Base-by-base conservation (phyloP, 306 rosid species). In the Erythrophleum fordii region DNA sequence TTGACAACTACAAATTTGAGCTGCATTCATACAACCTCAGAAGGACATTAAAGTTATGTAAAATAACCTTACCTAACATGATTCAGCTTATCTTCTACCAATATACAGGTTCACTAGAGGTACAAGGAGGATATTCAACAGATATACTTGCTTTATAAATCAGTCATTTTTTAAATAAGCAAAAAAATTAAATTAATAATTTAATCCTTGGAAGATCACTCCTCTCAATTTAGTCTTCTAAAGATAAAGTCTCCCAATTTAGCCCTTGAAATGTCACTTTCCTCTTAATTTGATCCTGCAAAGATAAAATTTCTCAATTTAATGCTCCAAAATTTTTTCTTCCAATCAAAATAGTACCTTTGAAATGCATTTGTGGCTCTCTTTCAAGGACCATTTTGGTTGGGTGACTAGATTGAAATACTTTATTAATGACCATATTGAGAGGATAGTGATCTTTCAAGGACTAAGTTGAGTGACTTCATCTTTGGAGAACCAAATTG, bases 21-120 rank as follows among this genome's bases (percentile, higher is more conserved):
- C 22, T 26, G 78, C 77, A 25, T 17, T 46, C n/a, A 75, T 35
- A 28, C 45, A 41, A 44, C 59, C 16, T 25, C 29, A 37, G 22
- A 22, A 48, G 64, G 71, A 75, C 64, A 44, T 69, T 58, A 58
- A 11, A 58, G 35, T 29, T 48, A 75, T 34, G 72, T 34, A 79
- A 35, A 39, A 69, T 76, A 34, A 59, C 35, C 72, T 48, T 12
- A 61, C 69, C 16, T 17, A 39, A 67, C 25, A 39, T 67, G 31
- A 62, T 72, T 58, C 34, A 23, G 35, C 34, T 41, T 60, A 29
- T 52, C 69, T 77, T 61, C 37, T 23, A 2, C 59, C 77, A 52
- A 16, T 22, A 48, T 61, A 39, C 5, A 62, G 26, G 25, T 59
- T 42, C 52, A 23, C 20, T 35, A 53, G 48, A 68, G 34, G 31